Evolutionary conservation across 441 rosid genomes (phyloP), one percentile per base, ranked within the genome.

Genomic region (Raphanus hybrid): DNA sequence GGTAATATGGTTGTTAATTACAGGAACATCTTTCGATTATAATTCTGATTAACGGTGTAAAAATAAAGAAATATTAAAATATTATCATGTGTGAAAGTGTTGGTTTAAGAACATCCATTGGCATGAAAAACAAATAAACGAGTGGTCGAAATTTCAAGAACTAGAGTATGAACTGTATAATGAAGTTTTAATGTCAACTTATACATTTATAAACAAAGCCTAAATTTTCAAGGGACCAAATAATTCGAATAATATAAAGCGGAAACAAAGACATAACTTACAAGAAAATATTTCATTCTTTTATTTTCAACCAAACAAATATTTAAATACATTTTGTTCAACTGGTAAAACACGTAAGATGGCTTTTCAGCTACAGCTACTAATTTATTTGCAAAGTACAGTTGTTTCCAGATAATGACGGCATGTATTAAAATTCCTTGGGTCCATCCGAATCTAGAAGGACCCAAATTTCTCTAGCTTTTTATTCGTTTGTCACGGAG

Each of bases 401-500:
- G 80, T 71, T 71, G 76, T 77, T 50, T 14, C 7, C 11, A 8
- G 63, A 65, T 5, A 45, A 77, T 6, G 80, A 71, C 76, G 55
- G 64, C 74, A 41, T 14, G 57, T 61, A 23, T 23, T n/a, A 6
- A 16, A 39, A 59, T 16, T 63, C 41, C 65, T 10, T 52, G 64
- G 74, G 70, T 55, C 75, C 75, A 70, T 64, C 61, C 39, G 29
- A 77, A 77, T 71, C 76, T 77, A 16, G 1, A 57, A 71, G 71
- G 57, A 70, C 54, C 60, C 18, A 1, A 8, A 34, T 34, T 34
- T 62, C 8, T 62, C 7, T 20, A 67, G 3, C 37, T 39, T 67
- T 60, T 45, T 35, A 59, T 59, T 65, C 43, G 65, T 65, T 26
- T 54, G 41, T 75, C 71, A 41, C 7, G 34, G 1, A 41, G 18